Base-by-base conservation (phyloP, 805 yeast species). In the Lipomyces chichibuensis region DNA sequence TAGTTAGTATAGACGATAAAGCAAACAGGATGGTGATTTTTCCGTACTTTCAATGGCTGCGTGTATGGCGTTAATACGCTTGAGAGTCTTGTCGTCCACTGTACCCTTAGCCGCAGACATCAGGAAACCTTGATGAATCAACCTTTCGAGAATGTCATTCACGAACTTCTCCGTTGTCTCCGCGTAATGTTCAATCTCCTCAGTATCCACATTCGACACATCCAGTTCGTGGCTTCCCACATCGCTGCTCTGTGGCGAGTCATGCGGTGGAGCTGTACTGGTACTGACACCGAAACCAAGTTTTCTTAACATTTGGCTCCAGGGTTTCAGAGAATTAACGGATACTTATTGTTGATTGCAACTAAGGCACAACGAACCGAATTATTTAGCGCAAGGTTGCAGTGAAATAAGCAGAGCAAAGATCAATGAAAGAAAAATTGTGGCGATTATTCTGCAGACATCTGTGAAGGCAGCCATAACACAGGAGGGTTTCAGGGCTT, bases 121-220 rank as follows among this genome's bases (percentile, higher is more conserved):
- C 35, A 43, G 25, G 14, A 43, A 37, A 14, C 46, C 60, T 11
- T 43, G 43, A 23, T 58, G 11, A 8, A 58, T 20, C 35, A 58
- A n/a, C 11, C 32, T 8, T 2, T n/a, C 37, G 14, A 58, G 35
- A 37, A 58, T 11, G 54, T 58, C 60, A 33, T 43, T 27, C 37
- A 27, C 54, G 23, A 29, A 39, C 29, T 33, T 37, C 25, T 58
- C 37, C 23, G 25, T 43, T 14, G 23, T 25, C 11, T 58, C 60
- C 23, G 25, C 37, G 35, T 58, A 27, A 23, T 43, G 20, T 27
- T 58, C 54, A 33, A 58, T 58, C 53, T 58, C 54, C 25, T 39
- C 53, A 17, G 27, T 58, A 52, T 58, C 60, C 2, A 58, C 54
- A 25, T 52, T 52, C 20, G 56, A 43, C 23, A 43, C 23, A 43